Evolutionary conservation across 2,329 filamentous ascomycete genomes (phyloP).

Genomic region (Lachnellula arida): DNA sequence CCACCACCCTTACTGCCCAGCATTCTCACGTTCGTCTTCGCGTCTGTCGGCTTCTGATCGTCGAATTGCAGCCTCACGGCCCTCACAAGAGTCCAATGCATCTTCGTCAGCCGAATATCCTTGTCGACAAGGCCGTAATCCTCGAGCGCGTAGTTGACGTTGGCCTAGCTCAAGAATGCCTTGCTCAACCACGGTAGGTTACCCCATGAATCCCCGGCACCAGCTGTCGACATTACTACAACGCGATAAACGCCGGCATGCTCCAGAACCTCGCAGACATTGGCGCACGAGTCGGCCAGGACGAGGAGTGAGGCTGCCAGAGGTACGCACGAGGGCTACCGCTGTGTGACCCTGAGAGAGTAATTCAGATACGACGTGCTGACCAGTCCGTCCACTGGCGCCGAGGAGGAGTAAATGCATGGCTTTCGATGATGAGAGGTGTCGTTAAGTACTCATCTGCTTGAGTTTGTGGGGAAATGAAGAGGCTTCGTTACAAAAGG

Average conservation of each 20-base stretch:
- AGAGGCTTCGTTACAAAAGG: conserved; percentile 16
- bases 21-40: conserved; percentile 23
- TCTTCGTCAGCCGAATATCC: conserved; percentile 33
- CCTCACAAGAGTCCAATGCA: conserved; percentile 37
- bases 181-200: conserved; percentile 34
- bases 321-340: conserved; percentile 36
- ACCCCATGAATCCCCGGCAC: conserved; percentile 36
- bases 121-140: conserved; percentile 36
- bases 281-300: conserved; percentile 36
- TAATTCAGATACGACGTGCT: conserved; percentile 37
- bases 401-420: conserved; percentile 42
- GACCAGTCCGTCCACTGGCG: conserved; percentile 40
- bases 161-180: conserved; percentile 37
- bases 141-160: conserved; percentile 37
- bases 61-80: conserved; percentile 32
- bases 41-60: conserved; percentile 22
- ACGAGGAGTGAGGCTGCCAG: conserved; percentile 24
- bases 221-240: conserved; percentile 38
- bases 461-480: conserved; percentile 14
- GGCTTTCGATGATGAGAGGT: conserved; percentile 17
- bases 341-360: conserved; percentile 36
- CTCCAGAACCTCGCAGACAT: conserved; percentile 32
- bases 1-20: conserved; percentile 32
- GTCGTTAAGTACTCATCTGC: conserved; percentile 15
- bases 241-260: conserved; percentile 32